A percentile compares a stretch with the other conserved stretches of the same genome.
These are phyloP conservation scores for Arabidopsis arenosa DNA, from an alignment of 345 rosid species.

Conservation along the genomic window DNA sequence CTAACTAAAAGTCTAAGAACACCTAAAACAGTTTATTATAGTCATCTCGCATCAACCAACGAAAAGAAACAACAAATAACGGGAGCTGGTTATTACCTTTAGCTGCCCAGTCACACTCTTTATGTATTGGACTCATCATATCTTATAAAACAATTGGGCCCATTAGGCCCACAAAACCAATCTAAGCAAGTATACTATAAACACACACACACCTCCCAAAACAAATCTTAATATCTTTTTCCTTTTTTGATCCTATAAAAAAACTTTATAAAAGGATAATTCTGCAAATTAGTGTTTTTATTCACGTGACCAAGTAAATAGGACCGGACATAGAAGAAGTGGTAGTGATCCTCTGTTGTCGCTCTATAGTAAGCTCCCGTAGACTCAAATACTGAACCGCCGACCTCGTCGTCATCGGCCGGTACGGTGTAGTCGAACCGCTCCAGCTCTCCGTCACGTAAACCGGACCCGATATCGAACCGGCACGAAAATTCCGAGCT, in stretches of 20 bases:
- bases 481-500: conserved; percentile 61
- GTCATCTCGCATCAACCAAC: too few species aligned
- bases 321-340: conserved; percentile 58
- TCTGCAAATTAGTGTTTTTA: conserved; percentile 12
- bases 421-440: conserved; percentile 67
- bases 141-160: neutral
- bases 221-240: neutral
- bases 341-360: conserved; percentile 57
- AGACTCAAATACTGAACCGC: conserved; percentile 73
- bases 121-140: neutral
- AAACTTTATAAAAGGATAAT: neutral
- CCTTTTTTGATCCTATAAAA: neutral
- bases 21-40: too few species aligned
- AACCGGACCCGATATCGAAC: conserved; percentile 70
- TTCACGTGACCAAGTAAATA: conserved; percentile 64
- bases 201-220: conserved; percentile 1
- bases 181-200: neutral
- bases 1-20: too few species aligned
- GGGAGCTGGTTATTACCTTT: too few species aligned
- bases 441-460: conserved; percentile 72
- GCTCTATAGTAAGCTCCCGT: conserved; percentile 76
- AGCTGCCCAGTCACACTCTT: neutral
- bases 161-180: neutral
- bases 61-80: too few species aligned
- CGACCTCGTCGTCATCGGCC: conserved; percentile 48